Base-by-base conservation (phyloP, 2,329 filamentous ascomycete species). In the Diplocarpon rosae region DNA sequence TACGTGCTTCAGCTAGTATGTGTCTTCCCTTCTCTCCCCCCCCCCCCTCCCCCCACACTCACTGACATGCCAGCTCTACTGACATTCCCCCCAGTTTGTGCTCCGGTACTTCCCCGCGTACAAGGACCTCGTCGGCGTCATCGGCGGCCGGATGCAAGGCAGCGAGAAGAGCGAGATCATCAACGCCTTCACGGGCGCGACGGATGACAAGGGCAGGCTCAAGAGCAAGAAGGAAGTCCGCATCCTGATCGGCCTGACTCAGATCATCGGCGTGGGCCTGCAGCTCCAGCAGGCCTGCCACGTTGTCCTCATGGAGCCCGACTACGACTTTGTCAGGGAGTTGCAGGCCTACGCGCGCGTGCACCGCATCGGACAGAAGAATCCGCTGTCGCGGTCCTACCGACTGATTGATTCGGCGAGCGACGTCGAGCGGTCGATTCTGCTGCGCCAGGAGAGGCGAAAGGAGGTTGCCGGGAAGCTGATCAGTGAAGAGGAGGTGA, bases 341-440 rank as follows among this genome's bases (percentile, higher is more conserved):
- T 5, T 48, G 20, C 50, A 54, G 20, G 45, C 20, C 1, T 50
- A 51, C 14, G 45, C 43, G 12, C 40, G 50, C 6, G 39, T 54
- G 13, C 43, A 53, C 30, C 38, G 52, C 3, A 54, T 54, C 13
- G 52, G 50, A 5, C 48, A 54, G 31, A 43, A 29, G 29, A 54
- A 54, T 27, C 36, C 38, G 2, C 2, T 20, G 10, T 43, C 42
- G 5, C 48, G 33, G 15, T 50, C 45, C 2, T 52, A 42, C 28
- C 31, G 52, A 0, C 24, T 54, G 12, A 47, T 50, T 9, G 37
- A 50, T 17, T 40, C 37, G 14, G 37, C 15, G 2, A 47, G 43
- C 11, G 42, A 42, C 17, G 35, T 49, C 17, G 52, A 54, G 37
- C 31, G 24, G 2, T 11, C 9, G 12, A 49, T 51, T 15, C 5